Percentiles rank a stretch among this genome's conserved stretches.
phyloP scores from a whole-genome alignment of 768 basidiomycete genomes.

The Pulveroboletus frians region DNA sequence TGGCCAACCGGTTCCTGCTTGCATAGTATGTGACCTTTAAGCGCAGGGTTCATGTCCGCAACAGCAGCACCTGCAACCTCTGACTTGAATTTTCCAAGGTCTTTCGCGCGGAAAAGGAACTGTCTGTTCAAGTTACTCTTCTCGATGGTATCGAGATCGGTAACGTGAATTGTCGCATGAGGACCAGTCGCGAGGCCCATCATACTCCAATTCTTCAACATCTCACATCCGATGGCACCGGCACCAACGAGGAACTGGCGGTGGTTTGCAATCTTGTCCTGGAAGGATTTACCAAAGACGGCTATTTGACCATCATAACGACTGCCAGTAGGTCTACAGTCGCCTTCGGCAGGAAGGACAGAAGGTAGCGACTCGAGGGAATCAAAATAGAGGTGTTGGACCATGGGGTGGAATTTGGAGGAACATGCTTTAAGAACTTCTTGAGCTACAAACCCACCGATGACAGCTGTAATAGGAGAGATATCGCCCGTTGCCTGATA shows the following conservation, averaged over 20 bases:
- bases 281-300: constrained; percentile 91
- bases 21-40: constrained; percentile 78
- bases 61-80: constrained; percentile 91
- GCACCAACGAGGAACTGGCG: constrained; percentile 96
- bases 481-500: constrained; percentile 91
- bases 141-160: constrained; percentile 98
- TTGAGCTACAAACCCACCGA: constrained; percentile 97
- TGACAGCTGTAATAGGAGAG: constrained; percentile 84
- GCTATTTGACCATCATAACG: constrained; percentile 95
- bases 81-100: constrained; percentile 94
- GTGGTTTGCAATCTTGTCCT: constrained; percentile 83
- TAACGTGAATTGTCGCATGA: constrained; percentile 82
- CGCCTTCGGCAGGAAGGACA: constrained; percentile 68
- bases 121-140: constrained; percentile 98
- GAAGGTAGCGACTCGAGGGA: constrained; percentile 90
- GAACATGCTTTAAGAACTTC: constrained; percentile 96
- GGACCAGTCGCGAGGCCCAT: constrained; percentile 86
- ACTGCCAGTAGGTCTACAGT: constrained; percentile 74
- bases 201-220: constrained; percentile 99
- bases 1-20: constrained; percentile 93
- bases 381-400: constrained; percentile 95
- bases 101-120: constrained; percentile 95
- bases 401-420: constrained; percentile 95
- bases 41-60: constrained; percentile 90
- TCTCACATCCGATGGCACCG: constrained; percentile 99